These are phyloP conservation scores for Thraustochytrium striatum DNA, from an alignment of 352 stramenopile genomes.

Conservation along the genomic window DNA sequence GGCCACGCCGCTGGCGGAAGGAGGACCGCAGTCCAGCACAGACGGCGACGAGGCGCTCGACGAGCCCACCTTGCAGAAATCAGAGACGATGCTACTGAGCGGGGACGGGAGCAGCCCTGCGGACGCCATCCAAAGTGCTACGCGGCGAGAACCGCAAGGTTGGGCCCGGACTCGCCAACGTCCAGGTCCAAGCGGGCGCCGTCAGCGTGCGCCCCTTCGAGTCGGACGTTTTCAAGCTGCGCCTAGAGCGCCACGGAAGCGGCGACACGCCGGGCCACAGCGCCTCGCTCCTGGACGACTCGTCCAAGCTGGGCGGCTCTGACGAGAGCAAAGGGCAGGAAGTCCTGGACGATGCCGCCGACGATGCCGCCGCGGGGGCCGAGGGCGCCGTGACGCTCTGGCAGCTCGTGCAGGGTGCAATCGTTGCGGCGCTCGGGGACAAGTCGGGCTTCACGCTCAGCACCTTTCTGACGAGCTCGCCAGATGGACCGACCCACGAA, in stretches of 20 bases:
- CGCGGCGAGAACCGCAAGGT: constrained; percentile 21
- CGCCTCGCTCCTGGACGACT: constrained; percentile 7
- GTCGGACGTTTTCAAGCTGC: not conserved
- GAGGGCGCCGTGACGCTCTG: not conserved
- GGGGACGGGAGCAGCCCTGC: not conserved
- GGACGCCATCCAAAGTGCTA: constrained; percentile 12
- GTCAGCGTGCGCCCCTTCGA: constrained; percentile 8
- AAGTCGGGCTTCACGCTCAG: constrained; percentile 8
- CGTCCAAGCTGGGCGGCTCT: not conserved
- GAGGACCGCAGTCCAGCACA: not conserved
- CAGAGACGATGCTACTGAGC: not conserved
- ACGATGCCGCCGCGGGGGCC: not conserved
- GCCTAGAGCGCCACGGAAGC: not conserved
- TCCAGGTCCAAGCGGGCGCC: not conserved
- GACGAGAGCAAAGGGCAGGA: not conserved
- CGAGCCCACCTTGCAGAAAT: not conserved
- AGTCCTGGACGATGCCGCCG: no score
- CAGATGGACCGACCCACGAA: not conserved
- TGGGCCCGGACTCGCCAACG: not conserved
- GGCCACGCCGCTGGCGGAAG: not conserved
- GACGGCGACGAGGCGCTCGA: not conserved
- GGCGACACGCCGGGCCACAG: not conserved
- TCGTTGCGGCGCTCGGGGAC: not conserved
- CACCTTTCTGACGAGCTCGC: not conserved
- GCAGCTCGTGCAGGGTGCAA: not conserved